Conservation (phyloP, 495 filamentous ascomycete species). For the Daldinia decipiens region DNA sequence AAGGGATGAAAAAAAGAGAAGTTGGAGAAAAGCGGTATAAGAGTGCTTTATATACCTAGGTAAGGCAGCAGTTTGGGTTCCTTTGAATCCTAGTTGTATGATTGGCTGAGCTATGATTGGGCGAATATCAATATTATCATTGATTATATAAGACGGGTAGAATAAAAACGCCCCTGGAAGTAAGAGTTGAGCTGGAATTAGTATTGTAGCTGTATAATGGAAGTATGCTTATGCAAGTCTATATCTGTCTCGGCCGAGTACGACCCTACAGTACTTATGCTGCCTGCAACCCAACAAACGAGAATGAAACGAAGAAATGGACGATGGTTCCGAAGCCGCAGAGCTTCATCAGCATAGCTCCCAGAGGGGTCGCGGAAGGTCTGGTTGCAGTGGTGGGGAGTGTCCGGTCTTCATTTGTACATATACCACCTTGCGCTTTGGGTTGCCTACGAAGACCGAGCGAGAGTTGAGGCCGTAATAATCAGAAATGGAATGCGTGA, state of each 20-base stretch:
- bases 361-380: slow-evolving; percentile 69
- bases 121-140: neutral
- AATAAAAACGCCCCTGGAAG: neutral
- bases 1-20: neutral
- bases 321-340: neutral
- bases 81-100: slow-evolving; percentile 1
- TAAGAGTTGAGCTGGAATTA: neutral
- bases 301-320: neutral
- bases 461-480: slow-evolving; percentile 93
- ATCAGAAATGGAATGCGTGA: slow-evolving; percentile 89
- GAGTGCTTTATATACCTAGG: neutral
- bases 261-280: neutral
- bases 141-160: neutral
- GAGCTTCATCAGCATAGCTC: slow-evolving; percentile 61
- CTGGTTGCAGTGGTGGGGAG: slow-evolving; percentile 41
- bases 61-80: slow-evolving; percentile 2
- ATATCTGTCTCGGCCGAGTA: slow-evolving; percentile 1
- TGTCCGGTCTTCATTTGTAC: slow-evolving; percentile 62
- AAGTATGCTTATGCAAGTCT: slow-evolving; percentile 7
- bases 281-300: slow-evolving; percentile 18
- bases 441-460: slow-evolving; percentile 79
- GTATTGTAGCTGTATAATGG: neutral
- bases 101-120: slow-evolving; percentile 1
- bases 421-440: slow-evolving; percentile 84
- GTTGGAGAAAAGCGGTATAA: neutral